Evolutionary conservation across 768 basidiomycete genomes (phyloP).

Genomic region (Rickenella mellea): DNA sequence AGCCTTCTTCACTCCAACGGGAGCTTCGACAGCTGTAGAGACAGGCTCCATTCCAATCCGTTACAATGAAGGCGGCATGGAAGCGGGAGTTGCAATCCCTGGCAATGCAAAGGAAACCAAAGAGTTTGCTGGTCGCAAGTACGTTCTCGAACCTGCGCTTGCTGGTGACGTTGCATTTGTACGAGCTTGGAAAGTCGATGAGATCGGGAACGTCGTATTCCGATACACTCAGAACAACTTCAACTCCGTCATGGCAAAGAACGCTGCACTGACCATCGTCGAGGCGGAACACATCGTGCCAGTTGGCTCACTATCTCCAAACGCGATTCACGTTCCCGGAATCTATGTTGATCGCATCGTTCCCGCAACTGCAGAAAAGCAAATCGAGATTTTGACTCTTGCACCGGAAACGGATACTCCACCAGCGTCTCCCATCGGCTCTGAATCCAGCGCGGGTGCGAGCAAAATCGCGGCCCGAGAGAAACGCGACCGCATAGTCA

Average conservation of each 20-base stretch:
- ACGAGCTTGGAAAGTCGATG: constrained; percentile 87
- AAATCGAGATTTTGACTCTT: constrained; percentile 67
- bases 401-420: constrained; percentile 32
- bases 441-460: constrained; percentile 1
- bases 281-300: constrained; percentile 94
- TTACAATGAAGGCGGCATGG: constrained; percentile 69
- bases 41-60: constrained; percentile 69
- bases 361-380: constrained; percentile 62
- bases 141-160: constrained; percentile 74
- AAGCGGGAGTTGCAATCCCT: constrained; percentile 56
- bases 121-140: constrained; percentile 71
- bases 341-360: constrained; percentile 89
- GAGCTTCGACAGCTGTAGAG: constrained; percentile 78
- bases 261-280: constrained; percentile 83
- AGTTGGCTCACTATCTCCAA: constrained; percentile 69
- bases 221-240: constrained; percentile 87
- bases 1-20: constrained; percentile 90
- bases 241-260: constrained; percentile 77
- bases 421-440: constrained; percentile 6
- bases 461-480: constrained; percentile 2
- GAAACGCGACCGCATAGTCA: constrained; percentile 54
- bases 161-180: constrained; percentile 79
- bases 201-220: constrained; percentile 86
- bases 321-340: constrained; percentile 73
- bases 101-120: constrained; percentile 72